Evolutionary conservation across 768 basidiomycete species (phyloP), one percentile per base, ranked within the genome.

Genomic region (Zangia roseola): DNA sequence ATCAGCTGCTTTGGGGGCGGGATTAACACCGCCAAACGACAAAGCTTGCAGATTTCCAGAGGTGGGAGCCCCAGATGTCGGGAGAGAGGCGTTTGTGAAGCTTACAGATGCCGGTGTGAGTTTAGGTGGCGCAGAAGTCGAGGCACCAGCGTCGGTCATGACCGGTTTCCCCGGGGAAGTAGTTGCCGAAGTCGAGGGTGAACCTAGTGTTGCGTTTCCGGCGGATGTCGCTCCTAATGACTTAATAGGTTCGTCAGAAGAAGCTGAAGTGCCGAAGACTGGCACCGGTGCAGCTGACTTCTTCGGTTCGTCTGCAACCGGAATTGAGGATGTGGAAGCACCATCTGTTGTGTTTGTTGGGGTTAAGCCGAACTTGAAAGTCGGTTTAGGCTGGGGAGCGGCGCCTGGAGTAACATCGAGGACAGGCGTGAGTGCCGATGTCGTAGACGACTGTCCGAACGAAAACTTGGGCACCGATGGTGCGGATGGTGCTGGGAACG

Each of bases 281-380:
- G 58, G 50, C 6, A 65, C 59, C 4, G 68, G 59, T 7, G 57
- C 31, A 21, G 58, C 45, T 7, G 69, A 49, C 38, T 62, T 67
- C 47, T 66, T 62, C 24, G 51, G 36, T 40, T 54, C 64, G 61
- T 50, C 30, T 49, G 46, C 50, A 23, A 55, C 48, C 20, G 58
- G 26, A 20, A 61, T 26, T 6, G 56, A 25, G 10, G 53, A 23
- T 2, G 47, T 19, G 10, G 59, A 47, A 44, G 52, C 42, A 28
- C 59, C 54, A 49, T 70, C 68, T 13, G 59, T 39, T 12, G 65
- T 50, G 38, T 49, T 25, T 20, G 65, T 21, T 8, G 62, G 58
- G 10, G 61, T 33, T 44, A 64, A 43, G 26, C 56, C 49, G 12
- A 68, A 62, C 25, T 49, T 57, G 33, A 57, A 55, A 2, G 52